These are phyloP conservation scores for Tuber magnatum DNA, from an alignment of 495 filamentous ascomycete species.

Conservation along the genomic window DNA sequence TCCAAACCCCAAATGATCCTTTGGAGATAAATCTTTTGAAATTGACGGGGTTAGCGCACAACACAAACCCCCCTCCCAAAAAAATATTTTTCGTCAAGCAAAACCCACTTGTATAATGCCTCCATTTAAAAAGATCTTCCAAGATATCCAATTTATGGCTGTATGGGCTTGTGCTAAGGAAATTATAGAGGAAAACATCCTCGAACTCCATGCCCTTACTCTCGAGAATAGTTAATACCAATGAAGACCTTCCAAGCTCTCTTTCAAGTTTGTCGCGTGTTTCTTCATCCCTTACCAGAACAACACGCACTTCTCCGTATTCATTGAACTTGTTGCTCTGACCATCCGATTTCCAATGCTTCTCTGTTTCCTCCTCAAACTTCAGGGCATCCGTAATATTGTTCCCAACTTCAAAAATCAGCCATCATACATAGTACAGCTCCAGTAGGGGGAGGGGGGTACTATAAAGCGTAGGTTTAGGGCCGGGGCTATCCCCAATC, in stretches of 20 bases:
- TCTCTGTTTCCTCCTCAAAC: no score
- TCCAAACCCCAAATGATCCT: background rate
- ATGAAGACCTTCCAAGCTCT: constrained; percentile 38
- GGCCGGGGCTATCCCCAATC: constrained; percentile 42
- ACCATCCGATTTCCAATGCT: background rate
- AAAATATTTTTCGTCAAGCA: background rate
- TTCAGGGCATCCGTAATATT: background rate
- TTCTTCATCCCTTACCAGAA: constrained; percentile 44
- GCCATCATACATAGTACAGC: background rate
- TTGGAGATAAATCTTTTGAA: background rate
- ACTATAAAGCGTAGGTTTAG: constrained; percentile 45
- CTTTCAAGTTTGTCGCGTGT: constrained; percentile 14
- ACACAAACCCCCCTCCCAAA: background rate
- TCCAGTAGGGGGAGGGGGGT: background rate
- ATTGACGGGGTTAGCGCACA: background rate
- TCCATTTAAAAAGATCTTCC: background rate
- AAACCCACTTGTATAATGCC: background rate
- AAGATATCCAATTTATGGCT: constrained; percentile 7
- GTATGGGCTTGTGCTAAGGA: constrained; percentile 24
- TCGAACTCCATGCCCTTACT: constrained; percentile 50
- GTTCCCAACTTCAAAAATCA: background rate
- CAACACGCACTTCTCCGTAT: constrained; percentile 47
- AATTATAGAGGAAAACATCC: constrained; percentile 34
- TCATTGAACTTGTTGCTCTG: constrained; percentile 25
- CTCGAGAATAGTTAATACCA: constrained; percentile 46